Conservation (phyloP, 225 moss, liverwort and hornwort genomes). For the Lunularia cruciata region DNA sequence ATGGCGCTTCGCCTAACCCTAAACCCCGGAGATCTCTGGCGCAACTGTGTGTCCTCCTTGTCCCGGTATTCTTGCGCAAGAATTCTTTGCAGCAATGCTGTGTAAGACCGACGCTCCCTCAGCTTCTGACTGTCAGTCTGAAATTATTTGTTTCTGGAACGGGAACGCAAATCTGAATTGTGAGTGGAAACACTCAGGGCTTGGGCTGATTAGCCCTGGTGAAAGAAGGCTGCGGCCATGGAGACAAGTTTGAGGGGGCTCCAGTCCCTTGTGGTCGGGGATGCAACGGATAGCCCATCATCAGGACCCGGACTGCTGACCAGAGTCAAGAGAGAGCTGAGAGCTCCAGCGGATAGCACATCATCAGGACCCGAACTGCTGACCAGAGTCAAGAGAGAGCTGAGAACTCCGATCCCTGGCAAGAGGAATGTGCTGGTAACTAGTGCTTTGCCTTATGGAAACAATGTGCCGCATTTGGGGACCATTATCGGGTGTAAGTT, state of each 20-base stretch:
- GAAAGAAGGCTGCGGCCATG: constrained; percentile 17
- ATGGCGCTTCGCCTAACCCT: no score
- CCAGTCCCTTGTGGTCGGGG: constrained; percentile 19
- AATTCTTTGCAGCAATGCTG: no score
- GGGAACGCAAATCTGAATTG: no score
- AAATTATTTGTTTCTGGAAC: no score
- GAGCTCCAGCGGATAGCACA: constrained; percentile 37
- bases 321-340: constrained; percentile 26
- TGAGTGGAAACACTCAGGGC: not conserved
- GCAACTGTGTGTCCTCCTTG: no score
- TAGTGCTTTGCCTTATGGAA: constrained; percentile 79
- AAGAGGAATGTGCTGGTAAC: constrained; percentile 71
- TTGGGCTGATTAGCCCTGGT: not conserved
- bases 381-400: constrained; percentile 25
- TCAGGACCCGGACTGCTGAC: constrained; percentile 12
- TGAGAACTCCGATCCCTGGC: constrained; percentile 55
- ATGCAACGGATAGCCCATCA: not conserved
- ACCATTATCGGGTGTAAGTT: constrained; percentile 83
- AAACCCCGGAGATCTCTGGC: no score
- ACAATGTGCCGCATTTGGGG: constrained; percentile 86
- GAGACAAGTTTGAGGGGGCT: constrained; percentile 27
- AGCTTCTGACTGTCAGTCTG: no score
- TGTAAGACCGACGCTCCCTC: no score
- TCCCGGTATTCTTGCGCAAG: no score
- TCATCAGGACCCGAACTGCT: constrained; percentile 1